phyloP scores from a whole-genome alignment of 257 asterid species.

The Rhazya stricta region DNA sequence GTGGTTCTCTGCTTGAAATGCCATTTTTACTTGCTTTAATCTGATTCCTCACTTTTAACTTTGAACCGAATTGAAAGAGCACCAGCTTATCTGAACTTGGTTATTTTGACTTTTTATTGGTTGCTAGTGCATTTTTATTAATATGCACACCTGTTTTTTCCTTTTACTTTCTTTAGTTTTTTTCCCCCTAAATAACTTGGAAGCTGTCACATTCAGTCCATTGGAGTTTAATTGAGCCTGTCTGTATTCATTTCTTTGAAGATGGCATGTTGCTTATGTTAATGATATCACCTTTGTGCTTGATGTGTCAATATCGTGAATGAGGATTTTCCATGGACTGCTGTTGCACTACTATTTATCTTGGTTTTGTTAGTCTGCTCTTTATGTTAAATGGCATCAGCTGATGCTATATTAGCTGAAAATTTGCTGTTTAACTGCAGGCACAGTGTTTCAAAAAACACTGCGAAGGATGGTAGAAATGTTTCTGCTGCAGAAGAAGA shows the following conservation, averaged over 20 bases:
- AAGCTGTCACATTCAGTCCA: background rate
- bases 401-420: background rate
- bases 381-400: constrained; percentile 5
- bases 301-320: background rate
- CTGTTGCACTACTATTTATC: background rate
- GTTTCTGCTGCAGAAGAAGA: constrained; percentile 66
- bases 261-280: background rate
- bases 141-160: background rate
- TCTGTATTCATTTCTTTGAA: background rate
- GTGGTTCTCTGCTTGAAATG: background rate
- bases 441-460: constrained; percentile 75
- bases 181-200: background rate
- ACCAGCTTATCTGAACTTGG: background rate
- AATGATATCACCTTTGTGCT: background rate
- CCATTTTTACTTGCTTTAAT: background rate
- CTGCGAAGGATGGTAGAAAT: constrained; percentile 49
- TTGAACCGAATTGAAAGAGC: background rate
- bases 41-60: background rate
- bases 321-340: background rate
- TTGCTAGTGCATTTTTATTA: background rate
- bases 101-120: background rate
- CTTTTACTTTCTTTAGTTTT: background rate
- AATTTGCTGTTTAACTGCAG: constrained; percentile 32
- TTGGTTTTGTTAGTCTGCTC: constrained; percentile 3
- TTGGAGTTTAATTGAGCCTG: background rate